These are phyloP conservation scores for Jaenimonas drosophilae DNA, from an alignment of 208 protist genomes.

Conservation along the genomic window DNA sequence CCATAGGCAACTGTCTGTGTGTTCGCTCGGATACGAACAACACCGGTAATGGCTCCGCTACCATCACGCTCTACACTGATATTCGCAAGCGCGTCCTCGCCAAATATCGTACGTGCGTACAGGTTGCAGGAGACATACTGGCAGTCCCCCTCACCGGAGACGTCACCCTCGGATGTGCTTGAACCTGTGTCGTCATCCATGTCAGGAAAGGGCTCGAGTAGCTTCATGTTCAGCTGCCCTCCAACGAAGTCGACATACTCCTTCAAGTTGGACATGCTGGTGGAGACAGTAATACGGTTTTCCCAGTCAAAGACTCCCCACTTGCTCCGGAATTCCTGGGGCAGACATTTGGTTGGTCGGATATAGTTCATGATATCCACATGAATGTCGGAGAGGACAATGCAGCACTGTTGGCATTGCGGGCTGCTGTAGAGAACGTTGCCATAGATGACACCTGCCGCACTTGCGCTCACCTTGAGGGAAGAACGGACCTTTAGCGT, in stretches of 20 bases:
- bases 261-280: constrained; percentile 59
- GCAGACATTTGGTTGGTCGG: constrained; percentile 74
- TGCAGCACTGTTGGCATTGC: constrained; percentile 74
- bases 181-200: constrained; percentile 18
- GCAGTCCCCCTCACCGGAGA: constrained; percentile 59
- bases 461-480: constrained; percentile 97
- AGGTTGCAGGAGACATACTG: constrained; percentile 96
- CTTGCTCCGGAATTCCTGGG: constrained; percentile 93
- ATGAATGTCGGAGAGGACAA: constrained; percentile 96
- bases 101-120: constrained; percentile 95
- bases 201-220: constrained; percentile 29
- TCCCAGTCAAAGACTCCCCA: constrained; percentile 99
- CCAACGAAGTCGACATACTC: constrained; percentile 91
- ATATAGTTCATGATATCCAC: constrained; percentile 99
- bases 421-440: constrained; percentile 95
- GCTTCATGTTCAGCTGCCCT: constrained; percentile 93
- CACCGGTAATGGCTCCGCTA: constrained; percentile 88
- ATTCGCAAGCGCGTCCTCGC: constrained; percentile 97
- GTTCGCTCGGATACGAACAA: constrained; percentile 95
- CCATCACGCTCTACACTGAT: constrained; percentile 75
- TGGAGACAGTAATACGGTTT: constrained; percentile 95
- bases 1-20: constrained; percentile 97
- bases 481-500: constrained; percentile 83
- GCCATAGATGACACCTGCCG: constrained; percentile 96
- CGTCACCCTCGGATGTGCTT: constrained; percentile 21